Evolutionary conservation across 2,329 filamentous ascomycete genomes (phyloP), one percentile per base, ranked within the genome.

Genomic region (Fusarium nodosum): DNA sequence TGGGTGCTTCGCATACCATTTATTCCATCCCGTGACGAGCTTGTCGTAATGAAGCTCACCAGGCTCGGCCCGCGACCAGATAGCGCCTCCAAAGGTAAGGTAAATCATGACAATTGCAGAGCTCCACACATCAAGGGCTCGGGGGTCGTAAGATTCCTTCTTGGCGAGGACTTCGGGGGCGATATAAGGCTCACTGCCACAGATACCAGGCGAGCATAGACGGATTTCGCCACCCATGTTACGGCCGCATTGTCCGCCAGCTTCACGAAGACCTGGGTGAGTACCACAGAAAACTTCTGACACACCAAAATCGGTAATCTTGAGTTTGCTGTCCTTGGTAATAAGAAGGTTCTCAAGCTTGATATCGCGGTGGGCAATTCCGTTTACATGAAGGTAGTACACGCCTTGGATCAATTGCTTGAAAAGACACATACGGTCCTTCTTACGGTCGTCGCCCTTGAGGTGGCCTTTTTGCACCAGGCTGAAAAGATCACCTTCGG

Each of bases 271-370:
- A 31, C 93, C 93, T 1, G 93, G 93, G 78, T 97, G 93, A 52
- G 90, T 90, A 39, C 93, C 93, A 56, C 86, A 88, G 76, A 97
- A 97, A 20, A 97, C 91, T 77, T 96, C 93, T 0, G 93, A 94
- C 16, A 95, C 92, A 55, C 94, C 94, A 81, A 97, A 97, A 78
- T 97, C 94, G 51, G 93, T 94, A 63, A 97, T 94, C 81, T 97
- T 97, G 58, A 97, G 84, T 77, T 93, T 91, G 76, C 93, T 93
- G 61, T 93, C 88, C 72, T 88, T 89, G 47, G 90, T 91, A 63
- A 97, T 86, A 33, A 97, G 85, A 26, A 97, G 82, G 73, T 97
- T 97, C 78, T 97, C 94, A 13, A 94, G 86, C 80, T 97, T 97
- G 82, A 97, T 92, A 73, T 97, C 94, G 50, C 94, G 91, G 79